Percentiles rank a stretch among this genome's conserved stretches.
These are phyloP conservation scores for Colletotrichum sp. DNA, from an alignment of 2,329 filamentous ascomycete species.

Conservation along the genomic window DNA sequence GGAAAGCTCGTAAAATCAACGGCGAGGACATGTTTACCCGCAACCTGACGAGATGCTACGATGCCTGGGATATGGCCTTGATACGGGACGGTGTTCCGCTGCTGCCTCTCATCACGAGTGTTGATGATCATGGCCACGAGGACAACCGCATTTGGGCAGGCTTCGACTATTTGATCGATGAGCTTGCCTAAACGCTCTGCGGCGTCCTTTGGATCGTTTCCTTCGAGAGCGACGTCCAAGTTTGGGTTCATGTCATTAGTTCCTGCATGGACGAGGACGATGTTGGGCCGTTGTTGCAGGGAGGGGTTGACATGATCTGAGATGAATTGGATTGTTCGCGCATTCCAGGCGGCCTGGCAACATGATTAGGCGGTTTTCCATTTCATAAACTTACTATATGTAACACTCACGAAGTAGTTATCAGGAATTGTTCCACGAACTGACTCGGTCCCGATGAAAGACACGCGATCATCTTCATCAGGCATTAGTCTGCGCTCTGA, in stretches of 20 bases:
- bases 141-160: slow-evolving; percentile 36
- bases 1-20: slow-evolving; percentile 36
- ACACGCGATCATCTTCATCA: slow-evolving; percentile 26
- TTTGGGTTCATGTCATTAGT: slow-evolving; percentile 42
- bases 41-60: slow-evolving; percentile 27
- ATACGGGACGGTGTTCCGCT: slow-evolving; percentile 28
- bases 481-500: background rate
- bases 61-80: slow-evolving; percentile 32
- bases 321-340: slow-evolving; percentile 41
- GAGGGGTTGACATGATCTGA: slow-evolving; percentile 33
- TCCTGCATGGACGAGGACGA: slow-evolving; percentile 39
- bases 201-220: slow-evolving; percentile 32
- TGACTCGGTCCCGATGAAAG: slow-evolving; percentile 34
- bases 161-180: slow-evolving; percentile 33
- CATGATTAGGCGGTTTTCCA: too few species aligned
- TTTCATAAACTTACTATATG: too few species aligned
- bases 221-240: slow-evolving; percentile 29
- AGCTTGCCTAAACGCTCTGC: slow-evolving; percentile 33
- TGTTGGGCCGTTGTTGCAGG: slow-evolving; percentile 36
- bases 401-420: slow-evolving; percentile 34
- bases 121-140: slow-evolving; percentile 39
- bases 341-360: slow-evolving; percentile 37
- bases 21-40: slow-evolving; percentile 33
- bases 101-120: slow-evolving; percentile 30
- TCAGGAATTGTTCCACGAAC: slow-evolving; percentile 31